A percentile compares a stretch with the other conserved stretches of the same genome.
These are phyloP conservation scores for Pseudocercospora macadamiae DNA, from an alignment of 2,329 filamentous ascomycete genomes.

Conservation along the genomic window DNA sequence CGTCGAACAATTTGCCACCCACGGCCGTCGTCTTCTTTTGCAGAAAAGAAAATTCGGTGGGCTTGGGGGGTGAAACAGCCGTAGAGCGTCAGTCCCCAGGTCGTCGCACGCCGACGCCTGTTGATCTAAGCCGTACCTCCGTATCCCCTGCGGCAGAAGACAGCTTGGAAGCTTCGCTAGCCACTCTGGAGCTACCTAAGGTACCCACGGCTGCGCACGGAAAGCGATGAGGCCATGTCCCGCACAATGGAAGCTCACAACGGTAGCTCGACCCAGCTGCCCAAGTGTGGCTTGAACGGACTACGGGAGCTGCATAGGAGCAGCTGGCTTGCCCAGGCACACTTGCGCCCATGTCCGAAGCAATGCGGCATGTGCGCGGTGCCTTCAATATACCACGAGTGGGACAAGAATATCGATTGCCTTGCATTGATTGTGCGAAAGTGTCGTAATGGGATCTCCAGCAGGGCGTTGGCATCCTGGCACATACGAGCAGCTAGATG, in stretches of 20 bases:
- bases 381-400: neutral
- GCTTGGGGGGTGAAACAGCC: conserved; percentile 10
- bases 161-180: conserved; percentile 23
- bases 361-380: conserved; percentile 10
- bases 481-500: conserved; percentile 5
- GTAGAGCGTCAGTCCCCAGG: conserved; percentile 9
- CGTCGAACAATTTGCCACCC: conserved; percentile 23
- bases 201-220: conserved; percentile 16
- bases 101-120: conserved; percentile 12
- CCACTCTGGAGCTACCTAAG: conserved; percentile 14
- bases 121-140: conserved; percentile 7
- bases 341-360: conserved; percentile 11
- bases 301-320: conserved; percentile 10
- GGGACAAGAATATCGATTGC: conserved; percentile 9
- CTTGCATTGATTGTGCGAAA: conserved; percentile 3
- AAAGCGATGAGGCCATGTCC: conserved; percentile 13
- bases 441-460: conserved; percentile 7
- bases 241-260: conserved; percentile 1
- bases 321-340: neutral
- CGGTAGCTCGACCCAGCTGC: conserved; percentile 1
- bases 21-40: neutral
- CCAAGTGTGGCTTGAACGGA: conserved; percentile 15
- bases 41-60: conserved; percentile 10
- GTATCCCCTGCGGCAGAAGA: conserved; percentile 19
- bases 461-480: neutral